phyloP scores from a whole-genome alignment of 257 asterid genomes.

The Eustoma russellianum region DNA sequence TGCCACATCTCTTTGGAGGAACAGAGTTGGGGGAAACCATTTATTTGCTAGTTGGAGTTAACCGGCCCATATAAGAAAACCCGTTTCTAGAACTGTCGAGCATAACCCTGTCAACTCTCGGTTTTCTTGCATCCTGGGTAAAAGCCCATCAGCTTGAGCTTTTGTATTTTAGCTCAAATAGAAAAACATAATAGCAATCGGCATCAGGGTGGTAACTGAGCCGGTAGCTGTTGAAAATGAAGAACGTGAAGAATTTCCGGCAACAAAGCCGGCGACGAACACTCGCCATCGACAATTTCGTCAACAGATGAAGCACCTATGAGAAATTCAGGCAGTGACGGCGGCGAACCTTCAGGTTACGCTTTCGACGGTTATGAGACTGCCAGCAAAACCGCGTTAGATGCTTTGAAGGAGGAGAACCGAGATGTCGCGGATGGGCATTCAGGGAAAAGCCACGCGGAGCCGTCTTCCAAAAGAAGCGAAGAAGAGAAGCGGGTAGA shows the following conservation, averaged over 20 bases:
- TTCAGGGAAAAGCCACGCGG: neutral
- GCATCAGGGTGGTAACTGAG: constrained; percentile 10
- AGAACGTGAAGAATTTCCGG: neutral
- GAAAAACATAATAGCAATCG: too few relatives aligned
- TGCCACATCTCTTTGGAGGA: too few relatives aligned
- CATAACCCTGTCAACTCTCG: too few relatives aligned
- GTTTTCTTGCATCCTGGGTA: too few relatives aligned
- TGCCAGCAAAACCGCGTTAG: constrained; percentile 84
- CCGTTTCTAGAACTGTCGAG: too few relatives aligned
- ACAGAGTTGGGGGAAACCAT: too few relatives aligned
- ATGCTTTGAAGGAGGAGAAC: constrained; percentile 2
- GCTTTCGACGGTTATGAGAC: constrained; percentile 85
- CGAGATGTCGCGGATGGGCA: neutral
- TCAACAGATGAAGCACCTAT: neutral
- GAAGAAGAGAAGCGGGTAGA: neutral
- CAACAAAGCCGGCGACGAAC: neutral
- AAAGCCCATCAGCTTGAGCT: too few relatives aligned
- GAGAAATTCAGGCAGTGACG: constrained; percentile 1
- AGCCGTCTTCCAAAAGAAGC: constrained; percentile 4
- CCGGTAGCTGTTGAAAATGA: neutral
- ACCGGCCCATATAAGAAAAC: too few relatives aligned
- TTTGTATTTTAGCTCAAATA: too few relatives aligned
- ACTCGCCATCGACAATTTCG: constrained; percentile 12
- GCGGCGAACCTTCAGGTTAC: constrained; percentile 24
- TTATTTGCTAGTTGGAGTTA: too few relatives aligned